Evolutionary conservation across 176 grass and related monocot genomes (phyloP).

Genomic region (Ampelocalamus luodianensis): DNA sequence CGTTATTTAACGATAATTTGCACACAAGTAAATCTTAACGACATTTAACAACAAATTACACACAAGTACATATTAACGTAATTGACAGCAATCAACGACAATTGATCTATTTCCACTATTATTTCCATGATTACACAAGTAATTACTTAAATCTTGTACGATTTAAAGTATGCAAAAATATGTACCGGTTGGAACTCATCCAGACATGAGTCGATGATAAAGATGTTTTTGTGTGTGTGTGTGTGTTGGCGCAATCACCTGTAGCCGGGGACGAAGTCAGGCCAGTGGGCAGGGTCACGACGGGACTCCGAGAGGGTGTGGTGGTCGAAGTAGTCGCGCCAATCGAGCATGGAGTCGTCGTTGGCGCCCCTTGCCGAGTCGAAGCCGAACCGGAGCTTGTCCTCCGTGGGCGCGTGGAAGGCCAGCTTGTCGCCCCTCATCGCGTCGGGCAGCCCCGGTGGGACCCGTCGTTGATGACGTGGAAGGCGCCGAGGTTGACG

Average conservation of each 20-base stretch:
- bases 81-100: too few relatives aligned
- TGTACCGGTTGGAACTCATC: background rate
- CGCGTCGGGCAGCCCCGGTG: slow-evolving; percentile 50
- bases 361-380: slow-evolving; percentile 62
- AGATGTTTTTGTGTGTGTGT: background rate
- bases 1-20: too few relatives aligned
- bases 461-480: slow-evolving; percentile 68
- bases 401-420: slow-evolving; percentile 65
- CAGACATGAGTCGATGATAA: background rate
- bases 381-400: slow-evolving; percentile 74
- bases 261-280: slow-evolving; percentile 77
- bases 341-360: slow-evolving; percentile 87
- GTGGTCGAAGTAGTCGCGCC: slow-evolving; percentile 96
- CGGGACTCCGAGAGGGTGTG: slow-evolving; percentile 81
- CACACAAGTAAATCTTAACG: too few relatives aligned
- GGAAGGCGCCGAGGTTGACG: slow-evolving; percentile 85
- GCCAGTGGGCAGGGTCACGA: slow-evolving; percentile 72
- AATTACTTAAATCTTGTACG: background rate
- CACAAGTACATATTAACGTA: too few relatives aligned
- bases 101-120: too few relatives aligned
- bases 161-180: background rate
- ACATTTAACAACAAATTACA: too few relatives aligned
- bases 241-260: background rate
- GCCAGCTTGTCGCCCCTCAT: slow-evolving; percentile 51
- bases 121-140: too few relatives aligned